Evolutionary conservation across 2,329 filamentous ascomycete genomes (phyloP), one percentile per base, ranked within the genome.

Genomic region (Cucurbitaria berberidis): DNA sequence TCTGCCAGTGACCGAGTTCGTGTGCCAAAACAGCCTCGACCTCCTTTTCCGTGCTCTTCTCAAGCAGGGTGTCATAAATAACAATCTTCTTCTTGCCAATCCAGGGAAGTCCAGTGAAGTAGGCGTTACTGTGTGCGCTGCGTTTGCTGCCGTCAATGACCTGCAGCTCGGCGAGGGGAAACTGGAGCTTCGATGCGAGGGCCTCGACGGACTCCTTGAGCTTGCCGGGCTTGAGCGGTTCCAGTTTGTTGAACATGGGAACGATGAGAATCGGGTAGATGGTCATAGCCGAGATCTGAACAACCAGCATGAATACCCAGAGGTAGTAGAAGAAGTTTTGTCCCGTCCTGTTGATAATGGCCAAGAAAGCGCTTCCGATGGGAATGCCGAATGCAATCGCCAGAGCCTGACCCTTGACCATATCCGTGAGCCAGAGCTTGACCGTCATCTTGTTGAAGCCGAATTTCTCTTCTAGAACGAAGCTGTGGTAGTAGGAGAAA

Each of bases 381-480:
- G 96, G 95, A 45, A 91, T 87, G 55, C 91, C 89, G 53, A 99
- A 84, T 42, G 86, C 86, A 63, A 96, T 82, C 45, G 88, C 86
- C 53, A 99, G 84, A 64, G 90, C 82, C 75, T 96, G 92, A 27
- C 89, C 87, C 83, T 99, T 99, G 79, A 98, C 76, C 80, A 96
- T 87, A 74, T 99, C 95, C 67, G 86, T 90, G 47, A 97, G 73
- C 82, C 93, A 99, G 26, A 98, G 82, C 75, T 87, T 87, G 49
- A 91, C 80, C 0, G 95, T 98, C 82, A 96, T 92, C 81, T 99
- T 99, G 79, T 99, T 99, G 85, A 99, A 99, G 44, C 95, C 95
- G 68, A 96, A 99, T 73, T 91, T 90, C 78, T 97, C 93, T 77
- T 99, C 95, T 50, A 99, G 82, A 42, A 98, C 90, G 71, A 99